phyloP scores from a whole-genome alignment of 1,139 yeast species.

The Suhomyces panamericanus region DNA sequence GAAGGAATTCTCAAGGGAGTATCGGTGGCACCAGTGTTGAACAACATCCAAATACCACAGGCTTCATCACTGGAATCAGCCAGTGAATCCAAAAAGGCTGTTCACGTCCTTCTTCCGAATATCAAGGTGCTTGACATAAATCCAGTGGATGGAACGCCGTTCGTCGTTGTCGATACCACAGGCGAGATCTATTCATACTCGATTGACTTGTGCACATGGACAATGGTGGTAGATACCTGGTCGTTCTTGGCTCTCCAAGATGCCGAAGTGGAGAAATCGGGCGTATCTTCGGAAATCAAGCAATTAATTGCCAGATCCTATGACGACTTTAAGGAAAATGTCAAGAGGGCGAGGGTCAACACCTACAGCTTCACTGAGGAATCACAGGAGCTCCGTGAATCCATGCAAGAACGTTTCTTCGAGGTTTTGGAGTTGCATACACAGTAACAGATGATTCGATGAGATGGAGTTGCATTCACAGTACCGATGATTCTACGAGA shows the following conservation, averaged over 20 bases:
- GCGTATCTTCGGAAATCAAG: slow-evolving; percentile 4
- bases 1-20: slow-evolving; percentile 38
- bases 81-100: slow-evolving; percentile 13
- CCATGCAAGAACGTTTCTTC: slow-evolving; percentile 25
- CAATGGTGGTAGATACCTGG: slow-evolving; percentile 50
- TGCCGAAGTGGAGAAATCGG: slow-evolving; percentile 1
- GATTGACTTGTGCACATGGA: slow-evolving; percentile 45
- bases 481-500: no score
- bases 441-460: no score
- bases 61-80: slow-evolving; percentile 3
- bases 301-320: slow-evolving; percentile 16
- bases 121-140: slow-evolving; percentile 35
- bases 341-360: slow-evolving; percentile 21
- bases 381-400: slow-evolving; percentile 16
- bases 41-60: slow-evolving; percentile 21
- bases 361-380: slow-evolving; percentile 26
- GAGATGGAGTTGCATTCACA: no score
- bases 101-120: slow-evolving; percentile 25
- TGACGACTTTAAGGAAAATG: slow-evolving; percentile 23
- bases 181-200: slow-evolving; percentile 46
- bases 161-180: slow-evolving; percentile 36
- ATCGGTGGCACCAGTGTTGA: slow-evolving; percentile 54
- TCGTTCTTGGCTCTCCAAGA: slow-evolving; percentile 27
- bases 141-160: slow-evolving; percentile 41
- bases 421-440: slow-evolving; percentile 16